Percentiles rank a stretch among this genome's conserved stretches.
Evolutionary conservation across 331 rosid species (phyloP).

Genomic region (Ulmus americana): DNA sequence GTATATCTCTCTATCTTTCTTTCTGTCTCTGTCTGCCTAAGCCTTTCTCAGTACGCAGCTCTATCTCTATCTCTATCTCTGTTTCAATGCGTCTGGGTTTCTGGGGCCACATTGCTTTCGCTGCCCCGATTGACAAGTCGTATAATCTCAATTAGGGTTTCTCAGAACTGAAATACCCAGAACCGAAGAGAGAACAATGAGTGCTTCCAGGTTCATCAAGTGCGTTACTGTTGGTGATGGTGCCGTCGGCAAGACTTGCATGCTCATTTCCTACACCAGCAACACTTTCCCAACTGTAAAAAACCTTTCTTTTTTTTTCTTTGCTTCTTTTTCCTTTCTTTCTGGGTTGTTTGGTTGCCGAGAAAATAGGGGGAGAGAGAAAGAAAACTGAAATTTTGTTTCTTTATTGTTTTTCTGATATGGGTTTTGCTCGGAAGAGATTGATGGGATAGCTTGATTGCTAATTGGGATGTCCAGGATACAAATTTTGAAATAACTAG

Average conservation of each 20-base stretch:
- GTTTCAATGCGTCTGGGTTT: conserved; percentile 8
- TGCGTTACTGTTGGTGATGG: conserved; percentile 97
- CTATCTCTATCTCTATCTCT: neutral
- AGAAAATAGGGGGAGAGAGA: conserved; percentile 5
- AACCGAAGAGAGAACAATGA: conserved; percentile 40
- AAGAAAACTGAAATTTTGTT: conserved; percentile 8
- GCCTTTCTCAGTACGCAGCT: neutral
- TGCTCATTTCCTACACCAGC: conserved; percentile 98
- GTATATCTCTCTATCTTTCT: neutral
- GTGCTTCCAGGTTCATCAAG: conserved; percentile 93
- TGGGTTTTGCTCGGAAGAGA: conserved; percentile 13
- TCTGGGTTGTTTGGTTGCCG: conserved; percentile 19
- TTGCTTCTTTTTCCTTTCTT: neutral
- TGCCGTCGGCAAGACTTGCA: conserved; percentile 95
- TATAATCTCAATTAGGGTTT: conserved; percentile 23
- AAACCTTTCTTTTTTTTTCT: neutral
- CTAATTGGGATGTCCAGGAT: neutral
- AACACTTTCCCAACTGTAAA: conserved; percentile 91
- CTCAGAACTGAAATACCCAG: neutral
- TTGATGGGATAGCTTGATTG: neutral
- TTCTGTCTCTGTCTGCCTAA: neutral
- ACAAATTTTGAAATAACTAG: neutral
- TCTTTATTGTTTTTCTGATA: conserved; percentile 3
- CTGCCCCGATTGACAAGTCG: conserved; percentile 19
- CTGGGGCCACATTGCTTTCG: neutral